Percentiles rank a stretch among this genome's conserved stretches.
phyloP scores from a whole-genome alignment of 1,284 basidiomycete species.

The Caloboletus firmus region DNA sequence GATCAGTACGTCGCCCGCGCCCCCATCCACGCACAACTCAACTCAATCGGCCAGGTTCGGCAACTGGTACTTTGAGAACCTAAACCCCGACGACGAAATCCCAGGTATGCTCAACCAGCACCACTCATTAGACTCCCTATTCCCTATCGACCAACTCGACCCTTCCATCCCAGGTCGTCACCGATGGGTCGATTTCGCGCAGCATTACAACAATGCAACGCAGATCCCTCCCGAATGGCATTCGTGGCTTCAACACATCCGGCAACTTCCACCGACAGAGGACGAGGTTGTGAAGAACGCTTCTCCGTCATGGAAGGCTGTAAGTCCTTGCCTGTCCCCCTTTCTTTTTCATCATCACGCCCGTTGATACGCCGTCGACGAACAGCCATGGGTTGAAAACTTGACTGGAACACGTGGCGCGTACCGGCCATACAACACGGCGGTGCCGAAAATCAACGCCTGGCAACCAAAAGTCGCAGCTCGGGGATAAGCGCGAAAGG shows the following conservation, averaged over 20 bases:
- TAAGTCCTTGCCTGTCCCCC: slow-evolving; percentile 42
- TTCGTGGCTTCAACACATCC: slow-evolving; percentile 91
- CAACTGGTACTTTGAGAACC: slow-evolving; percentile 90
- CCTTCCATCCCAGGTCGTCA: slow-evolving; percentile 88
- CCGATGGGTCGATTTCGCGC: slow-evolving; percentile 90
- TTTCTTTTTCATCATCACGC: background rate
- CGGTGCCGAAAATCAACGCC: slow-evolving; percentile 72
- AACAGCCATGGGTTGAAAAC: slow-evolving; percentile 79
- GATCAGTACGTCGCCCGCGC: slow-evolving; percentile 78
- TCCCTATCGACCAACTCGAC: no score
- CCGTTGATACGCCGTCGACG: background rate
- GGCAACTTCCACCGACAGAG: slow-evolving; percentile 73
- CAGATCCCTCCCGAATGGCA: slow-evolving; percentile 96
- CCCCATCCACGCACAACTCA: background rate
- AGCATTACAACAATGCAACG: slow-evolving; percentile 86
- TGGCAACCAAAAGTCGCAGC: slow-evolving; percentile 79
- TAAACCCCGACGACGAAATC: slow-evolving; percentile 79
- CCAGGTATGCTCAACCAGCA: slow-evolving; percentile 60
- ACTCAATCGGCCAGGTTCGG: slow-evolving; percentile 61
- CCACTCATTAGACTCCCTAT: background rate
- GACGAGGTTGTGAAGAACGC: slow-evolving; percentile 70
- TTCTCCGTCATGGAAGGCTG: slow-evolving; percentile 80
- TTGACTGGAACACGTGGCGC: slow-evolving; percentile 89
- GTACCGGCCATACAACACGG: slow-evolving; percentile 87
- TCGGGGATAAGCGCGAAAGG: slow-evolving; percentile 38